These are phyloP conservation scores for Senecio squalidus DNA, from an alignment of 140 eudicot genomes.

Conservation along the genomic window DNA sequence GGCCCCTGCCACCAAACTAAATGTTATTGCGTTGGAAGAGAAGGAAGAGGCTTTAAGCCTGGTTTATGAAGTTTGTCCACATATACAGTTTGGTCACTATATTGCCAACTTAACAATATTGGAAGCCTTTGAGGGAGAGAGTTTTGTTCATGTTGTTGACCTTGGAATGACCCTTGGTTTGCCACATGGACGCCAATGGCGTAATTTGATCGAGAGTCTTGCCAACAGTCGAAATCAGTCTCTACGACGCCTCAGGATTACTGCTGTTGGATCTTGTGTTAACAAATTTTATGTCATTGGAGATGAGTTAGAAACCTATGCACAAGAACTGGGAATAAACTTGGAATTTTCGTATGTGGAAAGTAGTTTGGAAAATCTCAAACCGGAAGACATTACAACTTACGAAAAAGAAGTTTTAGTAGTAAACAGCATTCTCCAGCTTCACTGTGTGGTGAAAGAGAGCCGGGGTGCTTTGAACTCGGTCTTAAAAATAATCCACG, in stretches of 20 bases:
- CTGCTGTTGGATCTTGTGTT: slow-evolving; percentile 49
- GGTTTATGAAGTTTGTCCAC: slow-evolving; percentile 59
- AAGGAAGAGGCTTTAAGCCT: slow-evolving; percentile 62
- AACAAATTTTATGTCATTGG: slow-evolving; percentile 38
- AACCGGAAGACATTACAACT: slow-evolving; percentile 47
- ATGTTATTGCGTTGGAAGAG: slow-evolving; percentile 35
- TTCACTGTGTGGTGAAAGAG: slow-evolving; percentile 74
- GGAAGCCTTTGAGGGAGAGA: slow-evolving; percentile 96
- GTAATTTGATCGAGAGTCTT: slow-evolving; percentile 40
- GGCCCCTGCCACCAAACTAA: slow-evolving; percentile 26
- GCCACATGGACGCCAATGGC: slow-evolving; percentile 78
- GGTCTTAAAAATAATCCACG: slow-evolving; percentile 47
- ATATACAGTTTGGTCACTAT: slow-evolving; percentile 67
- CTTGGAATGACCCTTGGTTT: slow-evolving; percentile 75
- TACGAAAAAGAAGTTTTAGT: slow-evolving; percentile 45
- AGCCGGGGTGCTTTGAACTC: slow-evolving; percentile 73
- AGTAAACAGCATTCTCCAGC: slow-evolving; percentile 65
- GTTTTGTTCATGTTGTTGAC: slow-evolving; percentile 75
- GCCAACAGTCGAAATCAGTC: slow-evolving; percentile 35
- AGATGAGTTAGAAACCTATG: slow-evolving; percentile 51
- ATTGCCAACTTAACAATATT: slow-evolving; percentile 63
- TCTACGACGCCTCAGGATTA: slow-evolving; percentile 44
- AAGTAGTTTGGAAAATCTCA: slow-evolving; percentile 54
- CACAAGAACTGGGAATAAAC: slow-evolving; percentile 39
- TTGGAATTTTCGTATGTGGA: slow-evolving; percentile 49